Base-by-base conservation (phyloP, 805 yeast species). In the Huiozyma naganishii region DNA sequence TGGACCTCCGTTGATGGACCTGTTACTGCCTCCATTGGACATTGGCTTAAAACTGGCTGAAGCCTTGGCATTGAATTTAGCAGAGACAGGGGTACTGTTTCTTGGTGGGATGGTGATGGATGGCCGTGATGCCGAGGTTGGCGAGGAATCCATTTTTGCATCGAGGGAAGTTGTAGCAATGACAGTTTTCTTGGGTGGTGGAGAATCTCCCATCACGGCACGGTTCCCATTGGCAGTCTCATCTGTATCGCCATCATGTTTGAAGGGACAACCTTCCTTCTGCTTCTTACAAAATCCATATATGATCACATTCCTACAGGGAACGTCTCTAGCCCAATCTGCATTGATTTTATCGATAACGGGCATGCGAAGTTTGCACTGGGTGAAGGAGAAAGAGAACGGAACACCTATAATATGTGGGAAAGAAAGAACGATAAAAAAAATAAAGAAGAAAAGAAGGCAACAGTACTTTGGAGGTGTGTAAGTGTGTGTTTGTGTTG, bases 281-380 rank as follows among this genome's bases (percentile, higher is more conserved):
- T 84, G 88, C 65, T 75, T 86, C 60, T 85, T 85, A 68, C 96
- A 87, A 55, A 74, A 85, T 4, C 95, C 96, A 66, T 86, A 87
- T 32, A 85, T 84, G 40, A 81, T 76, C 44, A 86, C 79, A 55
- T 87, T 87, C 59, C 88, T 74, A 65, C 95, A 87, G 44, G 83
- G 88, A 29, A 86, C 80, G 46, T 79, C 80, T 61, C 76, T 80
- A 6, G 89, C 88, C 72, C 72, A 67, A 17, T 68, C 72, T 41
- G 64, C 55, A 39, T 57, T 61, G 38, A 58, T 45, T 42, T 57
- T 58, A 38, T 59, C 64, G 62, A 59, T 59, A 10, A 23, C 12
- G 33, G 11, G 33, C 33, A 9, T 17, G 4, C 2, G 23, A 17
- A 17, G 23, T 17, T 17, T 3, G 23, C 23, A 17, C 23, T 17